These are phyloP conservation scores for Lipomyces orientalis DNA, from an alignment of 805 yeast species.

Conservation along the genomic window DNA sequence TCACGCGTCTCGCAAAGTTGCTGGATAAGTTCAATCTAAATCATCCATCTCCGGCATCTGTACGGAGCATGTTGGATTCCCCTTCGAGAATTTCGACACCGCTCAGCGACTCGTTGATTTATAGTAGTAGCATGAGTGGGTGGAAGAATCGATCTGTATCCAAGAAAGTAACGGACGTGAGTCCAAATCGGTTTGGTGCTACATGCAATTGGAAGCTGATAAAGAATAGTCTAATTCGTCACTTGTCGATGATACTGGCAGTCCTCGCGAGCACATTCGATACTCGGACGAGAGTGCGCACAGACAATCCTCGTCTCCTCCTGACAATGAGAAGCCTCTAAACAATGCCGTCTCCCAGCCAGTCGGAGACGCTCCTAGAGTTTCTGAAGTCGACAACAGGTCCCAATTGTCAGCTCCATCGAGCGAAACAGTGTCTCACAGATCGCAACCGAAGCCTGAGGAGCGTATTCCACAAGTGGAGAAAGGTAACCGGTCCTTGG, in stretches of 20 bases:
- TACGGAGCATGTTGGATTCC: neutral
- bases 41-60: conserved; percentile 2
- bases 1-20: conserved; percentile 26
- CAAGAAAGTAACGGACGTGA: neutral
- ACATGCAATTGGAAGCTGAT: neutral
- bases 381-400: neutral
- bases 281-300: neutral
- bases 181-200: neutral
- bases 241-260: neutral
- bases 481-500: neutral
- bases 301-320: too few species aligned
- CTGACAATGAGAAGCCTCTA: neutral
- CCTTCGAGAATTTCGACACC: conserved; percentile 5
- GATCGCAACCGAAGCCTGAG: neutral
- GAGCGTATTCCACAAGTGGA: neutral
- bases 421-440: neutral
- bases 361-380: neutral
- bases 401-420: neutral
- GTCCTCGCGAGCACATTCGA: neutral
- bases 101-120: conserved; percentile 7
- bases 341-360: neutral
- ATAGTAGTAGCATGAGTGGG: neutral
- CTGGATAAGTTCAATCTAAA: conserved; percentile 23
- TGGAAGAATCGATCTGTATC: neutral
- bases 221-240: neutral